phyloP scores from a whole-genome alignment of 495 filamentous ascomycete genomes.

The Penicillium subrubescens region DNA sequence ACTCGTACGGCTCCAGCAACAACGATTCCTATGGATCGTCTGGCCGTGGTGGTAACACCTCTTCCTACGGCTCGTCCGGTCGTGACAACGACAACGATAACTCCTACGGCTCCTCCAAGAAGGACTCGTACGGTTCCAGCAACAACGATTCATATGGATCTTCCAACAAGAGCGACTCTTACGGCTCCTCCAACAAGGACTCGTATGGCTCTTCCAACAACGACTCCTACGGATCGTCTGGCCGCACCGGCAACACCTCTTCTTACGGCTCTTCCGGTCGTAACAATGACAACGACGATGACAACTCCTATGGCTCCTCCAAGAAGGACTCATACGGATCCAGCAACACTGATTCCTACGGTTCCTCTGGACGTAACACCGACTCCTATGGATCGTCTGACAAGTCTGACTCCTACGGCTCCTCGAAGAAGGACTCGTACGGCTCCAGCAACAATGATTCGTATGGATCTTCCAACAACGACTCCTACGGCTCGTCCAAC shows the following conservation, averaged over 20 bases:
- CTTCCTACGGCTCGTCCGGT: background rate
- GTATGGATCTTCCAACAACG: background rate
- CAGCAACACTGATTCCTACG: background rate
- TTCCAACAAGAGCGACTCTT: background rate
- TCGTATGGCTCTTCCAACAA: background rate
- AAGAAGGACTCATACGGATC: background rate
- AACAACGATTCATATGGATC: conserved; percentile 1
- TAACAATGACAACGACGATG: background rate
- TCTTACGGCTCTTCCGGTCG: background rate
- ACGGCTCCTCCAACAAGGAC: background rate
- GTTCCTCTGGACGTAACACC: background rate
- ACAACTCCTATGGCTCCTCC: background rate
- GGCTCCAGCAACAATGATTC: background rate
- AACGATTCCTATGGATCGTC: background rate
- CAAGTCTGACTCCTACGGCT: background rate
- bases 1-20: background rate
- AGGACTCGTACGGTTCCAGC: background rate
- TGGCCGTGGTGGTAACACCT: background rate
- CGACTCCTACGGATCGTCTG: no score
- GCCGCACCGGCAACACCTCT: no score
- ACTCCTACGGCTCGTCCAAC: background rate
- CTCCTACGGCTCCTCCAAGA: background rate
- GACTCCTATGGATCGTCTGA: background rate
- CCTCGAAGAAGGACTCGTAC: background rate
- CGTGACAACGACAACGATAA: background rate